Base-by-base conservation (phyloP, 805 yeast species). In the Ogataea salicorniae region DNA sequence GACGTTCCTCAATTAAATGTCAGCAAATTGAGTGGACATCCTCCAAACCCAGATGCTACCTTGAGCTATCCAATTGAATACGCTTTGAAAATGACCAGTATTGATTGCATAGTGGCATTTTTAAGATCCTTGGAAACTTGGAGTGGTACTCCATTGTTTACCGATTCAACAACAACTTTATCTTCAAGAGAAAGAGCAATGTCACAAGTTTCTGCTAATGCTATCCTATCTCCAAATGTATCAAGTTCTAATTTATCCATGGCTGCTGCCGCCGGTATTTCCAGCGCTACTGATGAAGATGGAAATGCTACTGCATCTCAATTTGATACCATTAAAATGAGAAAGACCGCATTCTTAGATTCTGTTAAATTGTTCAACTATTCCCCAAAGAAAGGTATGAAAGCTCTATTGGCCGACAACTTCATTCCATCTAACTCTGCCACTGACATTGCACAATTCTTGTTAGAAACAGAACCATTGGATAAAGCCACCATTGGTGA, bases 401-500 rank as follows among this genome's bases (percentile, higher is more conserved):
- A 75, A 29, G 73, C 70, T 47, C 74, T 94, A 48, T 57, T 86
- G 17, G 76, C 73, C 20, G 74, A 81, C 43, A 83, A 83, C 0
- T 86, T 94, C 59, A 73, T 95, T 39, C 59, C 66, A 11, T 72
- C 80, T 22, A 76, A 78, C 38, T 73, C 77, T 1, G 90, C 97
- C 1, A 60, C 59, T 5, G 81, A 80, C 8, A 80, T 94, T 53
- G 98, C 97, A 0, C 62, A 68, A 48, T 89, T 94, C 66, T 68
- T 94, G 45, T 66, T 88, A 41, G 70, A 68, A 20, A 76, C 80
- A 1, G 84, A 84, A 4, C 87, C 92, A 0, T 71, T 94, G 45
- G 96, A 90, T 61, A 85, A 91, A 62, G 76, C 91, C 0, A 79
- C 79, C 4, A 75, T 95, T 48, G 99, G 99, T 45, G 98, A 92